Evolutionary conservation across 2,329 filamentous ascomycete genomes (phyloP).

Genomic region (Cytospora leucostoma): DNA sequence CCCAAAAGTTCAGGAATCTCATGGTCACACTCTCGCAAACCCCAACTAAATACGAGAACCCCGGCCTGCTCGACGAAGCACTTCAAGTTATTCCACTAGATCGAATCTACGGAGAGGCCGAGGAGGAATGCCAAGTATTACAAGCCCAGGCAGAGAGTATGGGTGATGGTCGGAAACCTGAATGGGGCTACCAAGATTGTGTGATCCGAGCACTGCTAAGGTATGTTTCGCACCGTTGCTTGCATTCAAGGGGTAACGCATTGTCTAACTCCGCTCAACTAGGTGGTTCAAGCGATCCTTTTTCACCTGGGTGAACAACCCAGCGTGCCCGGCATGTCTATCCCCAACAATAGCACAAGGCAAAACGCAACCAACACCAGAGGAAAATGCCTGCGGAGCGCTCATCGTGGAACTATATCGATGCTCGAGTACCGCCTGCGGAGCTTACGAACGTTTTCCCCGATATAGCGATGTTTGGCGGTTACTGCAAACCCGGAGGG

Average conservation of each 20-base stretch:
- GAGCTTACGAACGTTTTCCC: conserved; percentile 83
- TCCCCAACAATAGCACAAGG: conserved; percentile 82
- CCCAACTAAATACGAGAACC: conserved; percentile 94
- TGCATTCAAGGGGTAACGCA: conserved; percentile 25
- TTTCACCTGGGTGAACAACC: conserved; percentile 97
- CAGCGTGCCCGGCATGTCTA: conserved; percentile 77
- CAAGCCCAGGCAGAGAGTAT: conserved; percentile 86
- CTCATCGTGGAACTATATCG: conserved; percentile 86
- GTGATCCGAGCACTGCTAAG: conserved; percentile 84
- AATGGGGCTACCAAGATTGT: conserved; percentile 98
- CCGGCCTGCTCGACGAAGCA: conserved; percentile 89
- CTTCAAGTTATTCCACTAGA: conserved; percentile 84
- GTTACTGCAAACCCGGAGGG: conserved; percentile 80
- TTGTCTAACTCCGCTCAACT: conserved; percentile 22
- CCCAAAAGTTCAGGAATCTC: conserved; percentile 77
- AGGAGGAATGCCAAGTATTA: conserved; percentile 88
- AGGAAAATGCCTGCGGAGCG: conserved; percentile 87
- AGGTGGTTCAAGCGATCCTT: conserved; percentile 97
- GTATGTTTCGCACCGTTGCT: conserved; percentile 49
- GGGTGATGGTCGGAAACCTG: conserved; percentile 74
- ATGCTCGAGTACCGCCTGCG: conserved; percentile 76
- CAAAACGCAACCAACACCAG: conserved; percentile 80
- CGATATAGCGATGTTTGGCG: conserved; percentile 96
- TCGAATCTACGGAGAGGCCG: conserved; percentile 88
- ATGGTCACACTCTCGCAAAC: conserved; percentile 84